These are phyloP conservation scores for Neonectria punicea DNA, from an alignment of 2,329 filamentous ascomycete species.

Conservation along the genomic window DNA sequence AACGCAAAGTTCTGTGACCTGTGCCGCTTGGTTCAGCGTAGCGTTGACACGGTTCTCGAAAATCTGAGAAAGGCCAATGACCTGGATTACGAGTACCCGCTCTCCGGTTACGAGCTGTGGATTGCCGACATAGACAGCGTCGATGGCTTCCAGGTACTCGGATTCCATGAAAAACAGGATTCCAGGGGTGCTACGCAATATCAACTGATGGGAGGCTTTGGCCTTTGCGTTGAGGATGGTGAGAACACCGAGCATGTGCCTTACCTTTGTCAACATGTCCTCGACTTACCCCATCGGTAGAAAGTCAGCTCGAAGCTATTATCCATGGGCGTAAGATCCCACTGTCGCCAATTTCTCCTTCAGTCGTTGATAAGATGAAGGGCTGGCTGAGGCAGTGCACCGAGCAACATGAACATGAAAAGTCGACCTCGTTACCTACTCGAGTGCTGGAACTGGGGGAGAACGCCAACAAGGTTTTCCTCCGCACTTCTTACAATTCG, in stretches of 20 bases:
- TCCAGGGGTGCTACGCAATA: background rate
- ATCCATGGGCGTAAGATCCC: background rate
- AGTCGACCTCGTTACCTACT: background rate
- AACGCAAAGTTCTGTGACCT: background rate
- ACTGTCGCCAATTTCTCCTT: background rate
- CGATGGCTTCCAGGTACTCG: background rate
- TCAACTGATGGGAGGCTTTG: background rate
- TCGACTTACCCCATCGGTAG: background rate
- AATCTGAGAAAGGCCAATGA: background rate
- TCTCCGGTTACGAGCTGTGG: background rate
- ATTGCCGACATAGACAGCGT: background rate
- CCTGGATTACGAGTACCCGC: background rate
- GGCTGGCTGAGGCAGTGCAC: background rate
- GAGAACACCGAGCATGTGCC: background rate
- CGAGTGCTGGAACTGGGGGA: background rate
- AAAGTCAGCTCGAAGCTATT: background rate
- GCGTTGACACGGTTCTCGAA: background rate
- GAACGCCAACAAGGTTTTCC: background rate
- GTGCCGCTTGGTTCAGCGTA: background rate
- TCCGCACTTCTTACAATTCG: background rate
- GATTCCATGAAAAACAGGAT: background rate
- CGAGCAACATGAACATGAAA: background rate
- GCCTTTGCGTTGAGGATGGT: background rate
- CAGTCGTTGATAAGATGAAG: background rate
- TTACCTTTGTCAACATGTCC: background rate